These are phyloP conservation scores for Pseudonitzschia delicatissima DNA, from an alignment of 108 stramenopile genomes.

Conservation along the genomic window DNA sequence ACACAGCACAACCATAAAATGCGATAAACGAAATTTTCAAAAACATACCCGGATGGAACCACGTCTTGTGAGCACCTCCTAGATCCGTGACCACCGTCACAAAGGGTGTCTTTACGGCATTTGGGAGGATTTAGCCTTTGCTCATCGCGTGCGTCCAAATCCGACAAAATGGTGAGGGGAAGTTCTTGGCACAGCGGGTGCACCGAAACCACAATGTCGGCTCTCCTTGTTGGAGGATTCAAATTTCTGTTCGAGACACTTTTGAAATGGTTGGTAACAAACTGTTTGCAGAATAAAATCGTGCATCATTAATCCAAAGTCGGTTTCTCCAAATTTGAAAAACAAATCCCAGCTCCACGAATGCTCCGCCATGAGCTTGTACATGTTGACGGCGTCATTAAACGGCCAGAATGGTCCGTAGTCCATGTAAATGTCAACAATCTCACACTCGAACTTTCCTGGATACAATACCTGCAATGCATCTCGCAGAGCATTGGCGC, in stretches of 20 bases:
- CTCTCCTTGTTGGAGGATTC: conserved; percentile 38
- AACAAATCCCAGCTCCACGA: conserved; percentile 71
- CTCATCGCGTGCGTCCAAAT: conserved; percentile 44
- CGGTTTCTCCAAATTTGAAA: conserved; percentile 69
- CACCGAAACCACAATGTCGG: conserved; percentile 94
- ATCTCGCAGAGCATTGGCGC: conserved; percentile 78
- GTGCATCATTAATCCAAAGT: conserved; percentile 67
- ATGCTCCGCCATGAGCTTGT: conserved; percentile 85
- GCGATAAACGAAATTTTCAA: neutral
- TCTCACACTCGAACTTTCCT: conserved; percentile 67
- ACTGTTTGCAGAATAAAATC: conserved; percentile 54
- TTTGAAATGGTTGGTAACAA: conserved; percentile 42
- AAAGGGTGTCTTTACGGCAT: conserved; percentile 73
- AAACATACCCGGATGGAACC: conserved; percentile 74
- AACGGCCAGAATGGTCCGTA: conserved; percentile 82
- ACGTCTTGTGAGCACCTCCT: conserved; percentile 91
- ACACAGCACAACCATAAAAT: neutral
- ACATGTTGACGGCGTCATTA: conserved; percentile 56
- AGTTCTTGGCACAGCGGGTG: conserved; percentile 94
- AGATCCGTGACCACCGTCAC: conserved; percentile 97
- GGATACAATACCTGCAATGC: conserved; percentile 69
- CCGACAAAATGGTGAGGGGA: conserved; percentile 75
- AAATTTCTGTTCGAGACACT: conserved; percentile 57
- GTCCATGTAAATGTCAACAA: conserved; percentile 85
- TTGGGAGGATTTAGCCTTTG: conserved; percentile 2